Conservation (phyloP, 1,139 yeast genomes). For the Blastobotrys petasosporus region DNA sequence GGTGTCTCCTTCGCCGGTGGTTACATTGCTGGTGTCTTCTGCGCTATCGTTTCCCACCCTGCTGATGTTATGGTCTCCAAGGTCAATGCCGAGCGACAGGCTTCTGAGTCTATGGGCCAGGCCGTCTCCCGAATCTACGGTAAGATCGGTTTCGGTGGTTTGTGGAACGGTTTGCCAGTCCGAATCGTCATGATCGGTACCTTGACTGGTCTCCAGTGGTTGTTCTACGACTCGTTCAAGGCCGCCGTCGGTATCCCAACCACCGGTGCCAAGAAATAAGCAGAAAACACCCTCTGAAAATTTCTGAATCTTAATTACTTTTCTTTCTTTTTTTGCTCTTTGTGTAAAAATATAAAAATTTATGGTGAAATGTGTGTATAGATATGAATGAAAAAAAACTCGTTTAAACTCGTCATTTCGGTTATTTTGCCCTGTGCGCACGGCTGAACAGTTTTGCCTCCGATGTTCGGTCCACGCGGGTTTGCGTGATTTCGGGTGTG, state of each 20-base stretch:
- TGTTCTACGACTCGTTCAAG: constrained; percentile 90
- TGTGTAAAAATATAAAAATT: too few species aligned
- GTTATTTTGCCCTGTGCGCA: too few species aligned
- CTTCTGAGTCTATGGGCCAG: constrained; percentile 58
- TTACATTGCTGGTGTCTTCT: constrained; percentile 91
- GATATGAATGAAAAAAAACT: too few species aligned
- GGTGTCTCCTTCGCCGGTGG: constrained; percentile 93
- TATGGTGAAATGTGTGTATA: too few species aligned
- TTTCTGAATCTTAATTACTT: too few species aligned
- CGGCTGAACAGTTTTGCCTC: too few species aligned
- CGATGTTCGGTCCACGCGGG: too few species aligned
- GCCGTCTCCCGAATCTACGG: constrained; percentile 70
- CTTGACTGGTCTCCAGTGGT: constrained; percentile 94
- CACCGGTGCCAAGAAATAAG: constrained; percentile 35
- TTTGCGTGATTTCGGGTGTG: too few species aligned
- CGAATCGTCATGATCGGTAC: constrained; percentile 97
- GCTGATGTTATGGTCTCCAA: constrained; percentile 97
- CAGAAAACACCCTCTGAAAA: too few species aligned
- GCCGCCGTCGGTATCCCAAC: constrained; percentile 89
- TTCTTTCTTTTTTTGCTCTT: too few species aligned
- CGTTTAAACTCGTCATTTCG: too few species aligned
- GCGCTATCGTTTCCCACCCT: constrained; percentile 93
- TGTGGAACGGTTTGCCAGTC: constrained; percentile 92
- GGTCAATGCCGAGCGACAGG: constrained; percentile 67
- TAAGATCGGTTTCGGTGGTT: constrained; percentile 78